These are phyloP conservation scores for Cercospora sp. DNA, from an alignment of 2,329 filamentous ascomycete genomes.

Conservation along the genomic window DNA sequence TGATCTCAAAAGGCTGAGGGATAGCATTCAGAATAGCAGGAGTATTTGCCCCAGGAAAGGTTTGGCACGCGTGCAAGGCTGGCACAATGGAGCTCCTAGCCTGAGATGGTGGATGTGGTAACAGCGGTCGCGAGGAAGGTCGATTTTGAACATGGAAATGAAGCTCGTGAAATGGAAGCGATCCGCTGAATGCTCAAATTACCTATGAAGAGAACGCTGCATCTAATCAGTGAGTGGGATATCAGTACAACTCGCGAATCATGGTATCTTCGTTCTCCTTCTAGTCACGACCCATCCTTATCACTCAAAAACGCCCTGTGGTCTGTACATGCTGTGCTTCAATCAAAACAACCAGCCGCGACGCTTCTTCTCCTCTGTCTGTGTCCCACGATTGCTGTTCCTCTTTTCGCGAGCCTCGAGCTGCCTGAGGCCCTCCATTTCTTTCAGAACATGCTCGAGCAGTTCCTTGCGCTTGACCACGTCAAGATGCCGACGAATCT, in stretches of 20 bases:
- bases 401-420: slow-evolving; percentile 74
- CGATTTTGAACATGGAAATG: neutral
- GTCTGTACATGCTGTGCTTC: slow-evolving; percentile 3
- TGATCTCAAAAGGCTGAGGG: slow-evolving; percentile 20
- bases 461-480: slow-evolving; percentile 90
- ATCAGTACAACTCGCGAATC: slow-evolving; percentile 1
- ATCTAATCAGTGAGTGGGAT: slow-evolving; percentile 1
- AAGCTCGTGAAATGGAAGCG: neutral
- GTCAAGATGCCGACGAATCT: slow-evolving; percentile 84
- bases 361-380: slow-evolving; percentile 35
- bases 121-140: neutral
- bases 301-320: slow-evolving; percentile 9
- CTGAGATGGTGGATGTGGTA: slow-evolving; percentile 31
- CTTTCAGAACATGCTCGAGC: slow-evolving; percentile 86
- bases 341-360: slow-evolving; percentile 39
- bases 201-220: neutral
- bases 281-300: neutral
- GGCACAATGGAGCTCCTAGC: slow-evolving; percentile 12
- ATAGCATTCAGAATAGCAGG: slow-evolving; percentile 19
- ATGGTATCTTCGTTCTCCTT: slow-evolving; percentile 4
- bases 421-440: slow-evolving; percentile 88
- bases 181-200: neutral
- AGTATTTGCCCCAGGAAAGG: slow-evolving; percentile 28
- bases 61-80: slow-evolving; percentile 19
- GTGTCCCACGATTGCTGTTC: slow-evolving; percentile 43